phyloP scores from a whole-genome alignment of 805 yeast genomes.

The Starmerella potacharoeniae region DNA sequence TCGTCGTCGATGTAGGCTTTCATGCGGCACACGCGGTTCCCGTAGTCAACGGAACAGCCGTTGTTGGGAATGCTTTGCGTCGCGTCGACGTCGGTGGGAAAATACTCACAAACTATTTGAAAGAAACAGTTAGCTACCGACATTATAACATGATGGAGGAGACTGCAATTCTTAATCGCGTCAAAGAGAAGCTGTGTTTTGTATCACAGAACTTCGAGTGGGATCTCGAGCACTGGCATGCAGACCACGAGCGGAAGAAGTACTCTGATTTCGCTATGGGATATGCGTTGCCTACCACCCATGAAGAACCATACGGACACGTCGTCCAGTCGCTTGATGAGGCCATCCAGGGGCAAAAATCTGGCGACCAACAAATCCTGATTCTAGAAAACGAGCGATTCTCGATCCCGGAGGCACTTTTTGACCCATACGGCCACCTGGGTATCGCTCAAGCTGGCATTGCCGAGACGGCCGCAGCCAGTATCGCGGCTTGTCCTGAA shows the following conservation, averaged over 20 bases:
- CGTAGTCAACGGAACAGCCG: conserved; percentile 65
- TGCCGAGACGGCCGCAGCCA: conserved; percentile 55
- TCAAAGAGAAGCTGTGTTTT: conserved; percentile 68
- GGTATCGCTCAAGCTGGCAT: conserved; percentile 73
- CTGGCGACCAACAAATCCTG: conserved; percentile 49
- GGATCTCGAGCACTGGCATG: conserved; percentile 35
- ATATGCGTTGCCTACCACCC: conserved; percentile 55
- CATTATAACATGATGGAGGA: conserved; percentile 93
- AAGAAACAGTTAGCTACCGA: conserved; percentile 77
- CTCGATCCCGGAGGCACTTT: conserved; percentile 72
- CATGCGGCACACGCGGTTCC: conserved; percentile 83
- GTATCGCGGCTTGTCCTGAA: conserved; percentile 61
- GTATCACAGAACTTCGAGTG: conserved; percentile 48
- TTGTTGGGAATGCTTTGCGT: conserved; percentile 67
- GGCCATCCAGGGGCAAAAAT: conserved; percentile 15
- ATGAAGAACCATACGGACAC: conserved; percentile 41
- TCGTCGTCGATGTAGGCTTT: conserved; percentile 82
- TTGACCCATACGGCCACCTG: conserved; percentile 65
- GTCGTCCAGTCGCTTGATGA: conserved; percentile 32
- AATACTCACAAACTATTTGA: conserved; percentile 64
- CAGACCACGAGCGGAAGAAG: conserved; percentile 11
- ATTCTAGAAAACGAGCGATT: conserved; percentile 74
- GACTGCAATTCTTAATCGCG: conserved; percentile 66
- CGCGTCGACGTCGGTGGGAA: conserved; percentile 82
- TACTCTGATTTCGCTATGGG: conserved; percentile 37